These are phyloP conservation scores for Hypoxylon sp. DNA, from an alignment of 2,329 filamentous ascomycete genomes.

Conservation along the genomic window DNA sequence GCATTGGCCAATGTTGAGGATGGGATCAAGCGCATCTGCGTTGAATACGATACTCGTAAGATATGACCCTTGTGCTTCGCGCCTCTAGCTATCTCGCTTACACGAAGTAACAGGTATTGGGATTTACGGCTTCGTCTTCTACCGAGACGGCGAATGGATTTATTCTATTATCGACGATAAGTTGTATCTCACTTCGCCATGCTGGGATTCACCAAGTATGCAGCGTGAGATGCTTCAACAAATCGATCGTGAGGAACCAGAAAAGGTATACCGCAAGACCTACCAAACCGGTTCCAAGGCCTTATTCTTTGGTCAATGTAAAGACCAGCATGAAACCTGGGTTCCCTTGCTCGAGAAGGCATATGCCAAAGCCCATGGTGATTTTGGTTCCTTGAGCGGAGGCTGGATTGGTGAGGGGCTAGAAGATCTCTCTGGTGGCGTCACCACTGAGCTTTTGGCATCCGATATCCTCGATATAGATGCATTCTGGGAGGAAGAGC, in stretches of 20 bases:
- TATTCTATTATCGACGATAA: conserved; percentile 94
- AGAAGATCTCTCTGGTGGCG: conserved; percentile 76
- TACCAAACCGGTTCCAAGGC: conserved; percentile 84
- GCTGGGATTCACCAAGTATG: conserved; percentile 84
- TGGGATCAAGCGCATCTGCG: conserved; percentile 80
- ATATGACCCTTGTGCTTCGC: conserved; percentile 13
- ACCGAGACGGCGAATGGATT: conserved; percentile 90
- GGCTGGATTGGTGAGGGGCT: conserved; percentile 77
- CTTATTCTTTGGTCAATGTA: conserved; percentile 83
- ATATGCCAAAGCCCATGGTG: conserved; percentile 87
- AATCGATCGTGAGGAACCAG: conserved; percentile 80
- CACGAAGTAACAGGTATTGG: conserved; percentile 72
- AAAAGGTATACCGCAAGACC: conserved; percentile 77
- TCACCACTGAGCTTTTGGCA: conserved; percentile 77
- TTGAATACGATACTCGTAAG: conserved; percentile 77
- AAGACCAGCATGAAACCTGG: conserved; percentile 86
- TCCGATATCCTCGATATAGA: conserved; percentile 84
- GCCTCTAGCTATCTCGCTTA: conserved; percentile 52
- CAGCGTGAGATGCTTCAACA: conserved; percentile 82
- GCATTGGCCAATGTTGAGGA: conserved; percentile 81
- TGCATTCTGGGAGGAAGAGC: conserved; percentile 85
- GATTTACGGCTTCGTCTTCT: conserved; percentile 92
- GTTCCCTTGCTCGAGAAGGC: conserved; percentile 85
- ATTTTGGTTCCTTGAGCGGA: conserved; percentile 79
- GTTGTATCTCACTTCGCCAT: conserved; percentile 84